These are phyloP conservation scores for Amorphotheca resinae DNA, from an alignment of 495 filamentous ascomycete genomes.

Conservation along the genomic window DNA sequence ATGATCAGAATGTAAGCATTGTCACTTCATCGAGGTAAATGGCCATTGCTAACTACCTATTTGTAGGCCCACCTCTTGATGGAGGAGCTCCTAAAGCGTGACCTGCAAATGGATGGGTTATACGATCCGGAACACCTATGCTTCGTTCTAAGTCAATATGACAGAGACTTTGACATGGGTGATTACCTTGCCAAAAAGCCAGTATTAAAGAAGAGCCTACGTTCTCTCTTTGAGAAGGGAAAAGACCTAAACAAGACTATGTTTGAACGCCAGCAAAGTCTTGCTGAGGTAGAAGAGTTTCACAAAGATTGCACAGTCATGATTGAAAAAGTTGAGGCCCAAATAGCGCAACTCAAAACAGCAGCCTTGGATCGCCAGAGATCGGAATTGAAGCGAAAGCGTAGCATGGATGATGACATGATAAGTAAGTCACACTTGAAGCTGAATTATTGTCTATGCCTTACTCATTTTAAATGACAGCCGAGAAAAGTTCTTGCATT, in stretches of 20 bases:
- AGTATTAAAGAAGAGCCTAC: not conserved
- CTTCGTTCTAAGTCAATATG: conserved; percentile 9
- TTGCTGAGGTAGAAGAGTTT: too few relatives aligned
- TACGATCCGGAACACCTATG: conserved; percentile 4
- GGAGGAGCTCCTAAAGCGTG: conserved; percentile 3
- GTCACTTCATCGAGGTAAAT: not conserved
- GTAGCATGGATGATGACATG: too few relatives aligned
- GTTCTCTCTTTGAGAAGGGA: not conserved
- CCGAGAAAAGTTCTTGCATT: not conserved
- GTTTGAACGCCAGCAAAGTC: not conserved
- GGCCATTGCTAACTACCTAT: not conserved
- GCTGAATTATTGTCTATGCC: not conserved
- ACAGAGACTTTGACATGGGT: not conserved
- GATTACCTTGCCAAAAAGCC: conserved; percentile 5
- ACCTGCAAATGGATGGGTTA: conserved; percentile 8
- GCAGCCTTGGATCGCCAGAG: too few relatives aligned
- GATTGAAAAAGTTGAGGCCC: too few relatives aligned
- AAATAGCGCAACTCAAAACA: too few relatives aligned
- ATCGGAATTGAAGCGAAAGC: too few relatives aligned
- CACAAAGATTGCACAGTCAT: too few relatives aligned
- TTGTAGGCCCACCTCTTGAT: conserved; percentile 10
- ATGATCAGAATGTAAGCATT: conserved; percentile 4
- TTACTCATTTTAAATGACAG: not conserved
- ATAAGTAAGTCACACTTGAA: not conserved
- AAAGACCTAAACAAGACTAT: not conserved